These are phyloP conservation scores for Ophiostoma sp. DNA, from an alignment of 2,329 filamentous ascomycete species.

Conservation along the genomic window DNA sequence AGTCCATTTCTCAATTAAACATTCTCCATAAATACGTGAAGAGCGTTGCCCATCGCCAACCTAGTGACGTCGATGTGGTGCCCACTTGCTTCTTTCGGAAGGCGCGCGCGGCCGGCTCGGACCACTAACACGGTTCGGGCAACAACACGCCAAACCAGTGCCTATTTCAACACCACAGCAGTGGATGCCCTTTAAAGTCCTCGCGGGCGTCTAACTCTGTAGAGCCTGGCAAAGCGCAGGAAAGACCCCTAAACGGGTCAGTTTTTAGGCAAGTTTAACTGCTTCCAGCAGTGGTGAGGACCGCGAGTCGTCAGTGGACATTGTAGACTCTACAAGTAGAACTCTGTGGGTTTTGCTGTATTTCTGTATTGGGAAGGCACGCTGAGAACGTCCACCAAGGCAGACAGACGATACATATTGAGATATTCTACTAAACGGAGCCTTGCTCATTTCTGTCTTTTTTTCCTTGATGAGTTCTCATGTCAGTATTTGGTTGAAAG, in stretches of 20 bases:
- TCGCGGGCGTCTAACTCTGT: neutral
- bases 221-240: neutral
- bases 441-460: neutral
- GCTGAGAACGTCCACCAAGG: neutral
- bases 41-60: neutral
- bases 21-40: neutral
- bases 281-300: neutral
- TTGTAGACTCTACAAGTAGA: neutral
- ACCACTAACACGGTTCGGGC: conserved; percentile 3
- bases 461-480: neutral
- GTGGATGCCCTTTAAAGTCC: neutral
- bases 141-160: neutral
- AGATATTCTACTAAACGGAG: neutral
- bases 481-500: neutral
- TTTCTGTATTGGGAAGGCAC: neutral
- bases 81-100: conserved; percentile 5
- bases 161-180: neutral
- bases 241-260: neutral
- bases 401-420: neutral
- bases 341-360: neutral
- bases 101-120: conserved; percentile 1
- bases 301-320: neutral
- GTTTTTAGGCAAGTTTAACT: neutral
- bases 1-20: neutral
- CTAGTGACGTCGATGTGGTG: neutral